These are phyloP conservation scores for Cladophialophora carrionii DNA, from an alignment of 2,329 filamentous ascomycete species.

Conservation along the genomic window DNA sequence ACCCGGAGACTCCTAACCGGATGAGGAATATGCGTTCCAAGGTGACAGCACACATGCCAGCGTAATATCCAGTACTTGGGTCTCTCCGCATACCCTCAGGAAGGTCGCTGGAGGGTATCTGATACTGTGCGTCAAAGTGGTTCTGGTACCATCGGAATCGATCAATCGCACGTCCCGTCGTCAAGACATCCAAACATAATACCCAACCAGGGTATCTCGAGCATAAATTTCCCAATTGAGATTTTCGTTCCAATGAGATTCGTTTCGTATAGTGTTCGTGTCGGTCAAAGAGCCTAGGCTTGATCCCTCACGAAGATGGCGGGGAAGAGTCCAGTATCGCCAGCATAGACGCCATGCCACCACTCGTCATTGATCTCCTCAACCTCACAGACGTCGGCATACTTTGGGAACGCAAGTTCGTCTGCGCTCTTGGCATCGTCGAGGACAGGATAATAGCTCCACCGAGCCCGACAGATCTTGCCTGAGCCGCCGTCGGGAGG, in stretches of 20 bases:
- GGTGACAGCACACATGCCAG: not conserved
- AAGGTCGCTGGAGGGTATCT: not conserved
- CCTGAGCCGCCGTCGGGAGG: slow-evolving; percentile 78
- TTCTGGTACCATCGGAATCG: slow-evolving; percentile 1
- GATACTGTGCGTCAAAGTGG: not conserved
- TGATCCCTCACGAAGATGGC: slow-evolving; percentile 68
- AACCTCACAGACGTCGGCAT: slow-evolving; percentile 79
- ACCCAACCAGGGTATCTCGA: not conserved
- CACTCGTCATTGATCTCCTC: slow-evolving; percentile 90
- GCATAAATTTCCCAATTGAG: not conserved
- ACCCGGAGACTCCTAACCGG: not conserved
- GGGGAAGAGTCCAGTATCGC: slow-evolving; percentile 76
- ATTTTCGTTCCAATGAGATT: not conserved
- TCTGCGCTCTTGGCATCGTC: slow-evolving; percentile 51
- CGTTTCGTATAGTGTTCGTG: not conserved
- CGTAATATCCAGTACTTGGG: not conserved
- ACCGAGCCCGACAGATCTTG: slow-evolving; percentile 65
- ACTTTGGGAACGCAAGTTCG: slow-evolving; percentile 80
- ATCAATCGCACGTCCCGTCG: not conserved
- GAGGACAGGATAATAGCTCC: slow-evolving; percentile 80
- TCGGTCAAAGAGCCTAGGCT: not conserved
- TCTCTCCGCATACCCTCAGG: not conserved
- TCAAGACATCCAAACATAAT: not conserved
- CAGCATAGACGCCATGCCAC: slow-evolving; percentile 86
- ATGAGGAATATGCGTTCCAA: slow-evolving; percentile 9